These are phyloP conservation scores for Leucaena leucocephala DNA, from an alignment of 306 rosid species.

Conservation along the genomic window DNA sequence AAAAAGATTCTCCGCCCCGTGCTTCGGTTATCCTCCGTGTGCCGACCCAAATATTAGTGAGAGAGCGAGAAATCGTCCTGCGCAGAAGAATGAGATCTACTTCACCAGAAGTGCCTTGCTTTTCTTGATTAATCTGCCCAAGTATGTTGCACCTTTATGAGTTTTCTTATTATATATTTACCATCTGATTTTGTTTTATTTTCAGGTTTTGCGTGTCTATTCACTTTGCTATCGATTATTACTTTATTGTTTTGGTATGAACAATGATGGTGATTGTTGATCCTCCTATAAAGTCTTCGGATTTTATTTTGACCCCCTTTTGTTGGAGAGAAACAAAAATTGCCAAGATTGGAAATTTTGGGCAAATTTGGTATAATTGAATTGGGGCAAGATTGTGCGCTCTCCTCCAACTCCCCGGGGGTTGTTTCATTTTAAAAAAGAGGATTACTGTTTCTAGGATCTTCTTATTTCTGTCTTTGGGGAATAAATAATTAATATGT, in stretches of 20 bases:
- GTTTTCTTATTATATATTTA: neutral
- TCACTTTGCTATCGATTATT: neutral
- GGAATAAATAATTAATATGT: neutral
- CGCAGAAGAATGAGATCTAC: conserved; percentile 37
- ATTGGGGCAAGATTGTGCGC: neutral
- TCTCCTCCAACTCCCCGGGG: neutral
- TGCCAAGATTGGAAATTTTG: conserved; percentile 32
- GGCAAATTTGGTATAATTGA: conserved; percentile 24
- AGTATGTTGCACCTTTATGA: neutral
- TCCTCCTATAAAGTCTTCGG: neutral
- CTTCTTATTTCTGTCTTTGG: neutral
- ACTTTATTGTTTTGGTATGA: neutral
- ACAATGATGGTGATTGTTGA: conserved; percentile 19
- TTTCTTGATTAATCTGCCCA: conserved; percentile 16
- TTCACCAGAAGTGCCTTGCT: conserved; percentile 27
- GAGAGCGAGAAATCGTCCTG: neutral
- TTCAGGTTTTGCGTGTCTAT: neutral
- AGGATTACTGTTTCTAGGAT: conserved; percentile 18
- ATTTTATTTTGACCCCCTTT: neutral
- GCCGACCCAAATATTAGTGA: neutral
- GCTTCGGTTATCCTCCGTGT: neutral
- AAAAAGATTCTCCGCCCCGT: conserved; percentile 33
- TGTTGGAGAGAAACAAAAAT: neutral
- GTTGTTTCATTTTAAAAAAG: neutral
- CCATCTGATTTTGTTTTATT: neutral